Evolutionary conservation across 2,329 filamentous ascomycete species (phyloP).

Genomic region (Fusarium praegraminearum): DNA sequence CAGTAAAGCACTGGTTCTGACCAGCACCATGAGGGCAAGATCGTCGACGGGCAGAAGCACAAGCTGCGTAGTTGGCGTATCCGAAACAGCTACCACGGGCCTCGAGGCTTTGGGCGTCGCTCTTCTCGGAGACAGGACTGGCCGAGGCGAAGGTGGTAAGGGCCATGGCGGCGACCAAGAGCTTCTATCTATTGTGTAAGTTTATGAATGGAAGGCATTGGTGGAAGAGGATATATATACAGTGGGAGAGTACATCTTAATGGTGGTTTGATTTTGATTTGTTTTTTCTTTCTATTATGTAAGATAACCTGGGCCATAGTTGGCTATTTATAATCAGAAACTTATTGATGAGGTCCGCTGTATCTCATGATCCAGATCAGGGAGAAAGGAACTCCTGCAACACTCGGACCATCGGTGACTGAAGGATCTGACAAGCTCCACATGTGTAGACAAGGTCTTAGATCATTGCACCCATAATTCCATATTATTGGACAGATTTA

Average conservation of each 20-base stretch:
- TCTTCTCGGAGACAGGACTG: neutral
- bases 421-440: neutral
- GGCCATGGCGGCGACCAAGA: neutral
- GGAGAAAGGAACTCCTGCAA: neutral
- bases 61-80: conserved; percentile 1
- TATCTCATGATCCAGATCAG: too few relatives aligned
- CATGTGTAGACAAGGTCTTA: neutral
- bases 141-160: neutral
- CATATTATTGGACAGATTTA: neutral
- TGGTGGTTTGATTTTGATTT: neutral
- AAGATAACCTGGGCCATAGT: neutral
- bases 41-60: neutral
- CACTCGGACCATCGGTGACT: neutral
- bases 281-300: neutral
- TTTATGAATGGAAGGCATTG: rapidly evolving
- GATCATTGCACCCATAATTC: too few relatives aligned
- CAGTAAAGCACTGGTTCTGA: neutral
- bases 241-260: neutral
- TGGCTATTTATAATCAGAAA: neutral
- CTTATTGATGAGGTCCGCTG: too few relatives aligned
- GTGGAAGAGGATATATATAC: neutral
- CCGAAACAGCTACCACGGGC: neutral
- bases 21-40: neutral
- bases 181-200: neutral
- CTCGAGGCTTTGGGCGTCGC: neutral